phyloP scores from a whole-genome alignment of 1,139 yeast species.

The Suhomyces bribrorum region DNA sequence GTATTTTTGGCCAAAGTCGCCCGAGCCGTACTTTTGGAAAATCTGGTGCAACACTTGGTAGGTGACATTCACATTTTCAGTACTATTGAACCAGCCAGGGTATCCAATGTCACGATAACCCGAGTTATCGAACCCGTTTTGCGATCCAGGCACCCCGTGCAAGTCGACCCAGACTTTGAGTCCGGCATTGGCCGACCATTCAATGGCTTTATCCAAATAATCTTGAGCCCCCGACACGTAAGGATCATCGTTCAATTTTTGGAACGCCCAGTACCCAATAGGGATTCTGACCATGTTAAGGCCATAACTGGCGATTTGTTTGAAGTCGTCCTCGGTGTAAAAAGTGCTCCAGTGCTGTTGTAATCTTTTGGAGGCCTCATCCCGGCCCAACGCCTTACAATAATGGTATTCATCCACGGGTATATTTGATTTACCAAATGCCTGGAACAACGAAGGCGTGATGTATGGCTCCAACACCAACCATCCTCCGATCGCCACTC shows the following conservation, averaged over 20 bases:
- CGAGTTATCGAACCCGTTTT: conserved; percentile 71
- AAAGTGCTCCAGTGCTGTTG: conserved; percentile 56
- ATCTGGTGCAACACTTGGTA: conserved; percentile 45
- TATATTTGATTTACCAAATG: conserved; percentile 30
- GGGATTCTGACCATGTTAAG: conserved; percentile 66
- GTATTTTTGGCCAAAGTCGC: conserved; percentile 31
- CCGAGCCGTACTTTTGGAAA: conserved; percentile 45
- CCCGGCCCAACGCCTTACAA: conserved; percentile 48
- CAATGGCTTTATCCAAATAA: conserved; percentile 54
- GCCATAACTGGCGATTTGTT: conserved; percentile 47
- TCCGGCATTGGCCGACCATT: conserved; percentile 52
- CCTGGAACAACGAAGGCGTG: conserved; percentile 58
- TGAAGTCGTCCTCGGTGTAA: conserved; percentile 56
- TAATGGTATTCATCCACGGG: conserved; percentile 59
- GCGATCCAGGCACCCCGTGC: conserved; percentile 70
- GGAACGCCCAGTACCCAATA: conserved; percentile 70
- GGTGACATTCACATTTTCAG: conserved; percentile 45
- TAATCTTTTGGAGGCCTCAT: conserved; percentile 43
- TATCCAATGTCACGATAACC: conserved; percentile 51
- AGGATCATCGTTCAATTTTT: conserved; percentile 50
- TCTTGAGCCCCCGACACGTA: conserved; percentile 57
- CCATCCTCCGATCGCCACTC: conserved; percentile 69
- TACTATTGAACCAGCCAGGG: conserved; percentile 52
- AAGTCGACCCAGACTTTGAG: conserved; percentile 63
- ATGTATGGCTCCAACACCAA: conserved; percentile 65